Evolutionary conservation across 176 grass and related monocot genomes (phyloP).

Genomic region (Paspalum notatum): DNA sequence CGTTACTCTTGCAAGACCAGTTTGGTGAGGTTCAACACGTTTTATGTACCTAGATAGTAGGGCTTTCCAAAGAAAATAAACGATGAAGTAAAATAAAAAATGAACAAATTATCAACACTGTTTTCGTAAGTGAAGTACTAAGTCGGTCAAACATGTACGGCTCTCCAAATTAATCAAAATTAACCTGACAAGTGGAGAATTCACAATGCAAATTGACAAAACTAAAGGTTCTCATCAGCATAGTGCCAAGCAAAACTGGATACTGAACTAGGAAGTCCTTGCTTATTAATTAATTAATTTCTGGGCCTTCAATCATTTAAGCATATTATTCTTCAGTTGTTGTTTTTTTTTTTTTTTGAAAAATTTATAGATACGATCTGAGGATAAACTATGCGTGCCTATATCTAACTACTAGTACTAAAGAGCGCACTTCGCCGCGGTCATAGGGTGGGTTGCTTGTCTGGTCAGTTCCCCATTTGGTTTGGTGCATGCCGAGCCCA

Average conservation of each 20-base stretch:
- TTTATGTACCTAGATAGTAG: background rate
- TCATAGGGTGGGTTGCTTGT: no score
- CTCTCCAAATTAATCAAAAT: background rate
- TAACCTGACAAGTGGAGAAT: background rate
- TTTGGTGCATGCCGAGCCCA: no score
- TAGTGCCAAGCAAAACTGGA: background rate
- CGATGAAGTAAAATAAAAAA: background rate
- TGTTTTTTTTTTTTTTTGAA: no score
- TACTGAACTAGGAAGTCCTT: background rate
- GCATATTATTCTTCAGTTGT: no score
- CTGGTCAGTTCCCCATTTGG: no score
- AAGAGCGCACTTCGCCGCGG: no score
- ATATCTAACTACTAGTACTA: no score
- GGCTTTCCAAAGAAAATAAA: background rate
- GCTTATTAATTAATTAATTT: background rate
- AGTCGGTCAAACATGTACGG: background rate
- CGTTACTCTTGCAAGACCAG: background rate
- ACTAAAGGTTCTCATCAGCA: background rate
- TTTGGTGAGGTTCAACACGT: background rate
- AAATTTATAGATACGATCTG: no score
- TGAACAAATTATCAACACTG: background rate
- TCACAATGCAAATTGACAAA: background rate
- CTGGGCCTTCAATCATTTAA: no score
- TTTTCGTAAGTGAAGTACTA: background rate
- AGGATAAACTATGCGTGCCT: no score